These are phyloP conservation scores for Pleurotus tuber-regium DNA, from an alignment of 768 basidiomycete genomes.

Conservation along the genomic window DNA sequence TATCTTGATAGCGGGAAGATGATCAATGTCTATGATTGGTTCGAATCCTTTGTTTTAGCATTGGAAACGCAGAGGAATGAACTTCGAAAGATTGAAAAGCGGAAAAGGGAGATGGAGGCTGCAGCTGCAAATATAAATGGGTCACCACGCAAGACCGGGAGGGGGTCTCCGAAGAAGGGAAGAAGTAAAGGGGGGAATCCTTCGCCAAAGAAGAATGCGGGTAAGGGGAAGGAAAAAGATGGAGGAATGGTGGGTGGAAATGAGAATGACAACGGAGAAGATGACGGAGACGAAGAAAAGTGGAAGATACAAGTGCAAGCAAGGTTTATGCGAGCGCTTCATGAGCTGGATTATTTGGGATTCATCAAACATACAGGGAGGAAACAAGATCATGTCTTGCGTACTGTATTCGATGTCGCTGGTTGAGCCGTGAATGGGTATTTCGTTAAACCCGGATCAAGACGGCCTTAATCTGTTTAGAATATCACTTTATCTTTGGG, in stretches of 20 bases:
- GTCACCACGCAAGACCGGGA: constrained; percentile 1
- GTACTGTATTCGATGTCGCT: constrained; percentile 60
- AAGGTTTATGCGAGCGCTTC: constrained; percentile 74
- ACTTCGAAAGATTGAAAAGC: constrained; percentile 1
- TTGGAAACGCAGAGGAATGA: constrained; percentile 56
- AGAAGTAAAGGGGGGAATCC: constrained; percentile 19
- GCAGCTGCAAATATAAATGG: constrained; percentile 5
- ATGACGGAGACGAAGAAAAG: constrained; percentile 38
- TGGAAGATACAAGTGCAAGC: constrained; percentile 71
- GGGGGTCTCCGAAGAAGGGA: constrained; percentile 21
- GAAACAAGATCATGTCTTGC: constrained; percentile 73
- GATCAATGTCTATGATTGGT: constrained; percentile 91
- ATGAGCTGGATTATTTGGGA: constrained; percentile 80
- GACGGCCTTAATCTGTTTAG: no score
- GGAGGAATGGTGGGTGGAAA: constrained; percentile 33
- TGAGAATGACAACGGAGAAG: constrained; percentile 25
- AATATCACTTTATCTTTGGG: no score
- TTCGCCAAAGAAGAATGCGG: constrained; percentile 24
- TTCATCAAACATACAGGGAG: constrained; percentile 78
- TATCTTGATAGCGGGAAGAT: constrained; percentile 79
- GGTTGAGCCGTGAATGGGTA: constrained; percentile 17
- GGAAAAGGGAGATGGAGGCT: background rate
- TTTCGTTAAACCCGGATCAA: no score
- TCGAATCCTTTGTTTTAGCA: constrained; percentile 67
- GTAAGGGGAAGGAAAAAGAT: no score